Percentiles rank a stretch among this genome's conserved stretches.
Evolutionary conservation across 2,329 filamentous ascomycete genomes (phyloP).

Genomic region (Parafenestella ontariensis): DNA sequence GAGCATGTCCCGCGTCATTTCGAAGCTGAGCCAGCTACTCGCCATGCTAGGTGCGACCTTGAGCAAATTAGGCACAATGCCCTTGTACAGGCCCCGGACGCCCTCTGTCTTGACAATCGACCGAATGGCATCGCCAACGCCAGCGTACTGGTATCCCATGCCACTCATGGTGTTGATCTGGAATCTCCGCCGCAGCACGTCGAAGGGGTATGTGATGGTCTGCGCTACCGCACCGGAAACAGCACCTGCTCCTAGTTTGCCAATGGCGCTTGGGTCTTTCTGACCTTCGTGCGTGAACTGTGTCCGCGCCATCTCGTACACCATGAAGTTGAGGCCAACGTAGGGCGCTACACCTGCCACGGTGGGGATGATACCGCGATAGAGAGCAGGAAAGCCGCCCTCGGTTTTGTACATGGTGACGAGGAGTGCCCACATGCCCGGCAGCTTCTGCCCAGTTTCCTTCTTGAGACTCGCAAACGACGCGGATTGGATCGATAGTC

Average conservation of each 20-base stretch:
- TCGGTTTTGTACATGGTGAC: conserved; percentile 86
- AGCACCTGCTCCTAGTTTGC: conserved; percentile 88
- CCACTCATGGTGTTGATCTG: conserved; percentile 99
- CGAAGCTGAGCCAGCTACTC: conserved; percentile 96
- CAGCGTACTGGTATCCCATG: conserved; percentile 95
- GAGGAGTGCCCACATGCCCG: conserved; percentile 92
- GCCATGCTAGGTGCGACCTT: conserved; percentile 99
- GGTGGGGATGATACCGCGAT: conserved; percentile 91
- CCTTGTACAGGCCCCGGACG: conserved; percentile 87
- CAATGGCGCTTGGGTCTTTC: conserved; percentile 76
- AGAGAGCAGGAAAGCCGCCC: conserved; percentile 84
- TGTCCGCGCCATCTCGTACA: conserved; percentile 86
- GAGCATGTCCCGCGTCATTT: conserved; percentile 88
- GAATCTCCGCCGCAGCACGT: conserved; percentile 90
- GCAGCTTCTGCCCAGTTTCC: conserved; percentile 63
- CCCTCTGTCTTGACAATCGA: conserved; percentile 88
- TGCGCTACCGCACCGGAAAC: conserved; percentile 96
- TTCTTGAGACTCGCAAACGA: conserved; percentile 80
- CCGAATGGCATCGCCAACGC: conserved; percentile 80
- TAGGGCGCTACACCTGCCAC: conserved; percentile 96
- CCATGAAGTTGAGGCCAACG: conserved; percentile 98
- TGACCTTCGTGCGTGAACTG: conserved; percentile 88
- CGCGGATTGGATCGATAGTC: conserved; percentile 95
- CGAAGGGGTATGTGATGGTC: conserved; percentile 97
- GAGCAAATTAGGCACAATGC: conserved; percentile 90